Evolutionary conservation across 768 basidiomycete species (phyloP).

Genomic region (Pleurotus pulmonarius): DNA sequence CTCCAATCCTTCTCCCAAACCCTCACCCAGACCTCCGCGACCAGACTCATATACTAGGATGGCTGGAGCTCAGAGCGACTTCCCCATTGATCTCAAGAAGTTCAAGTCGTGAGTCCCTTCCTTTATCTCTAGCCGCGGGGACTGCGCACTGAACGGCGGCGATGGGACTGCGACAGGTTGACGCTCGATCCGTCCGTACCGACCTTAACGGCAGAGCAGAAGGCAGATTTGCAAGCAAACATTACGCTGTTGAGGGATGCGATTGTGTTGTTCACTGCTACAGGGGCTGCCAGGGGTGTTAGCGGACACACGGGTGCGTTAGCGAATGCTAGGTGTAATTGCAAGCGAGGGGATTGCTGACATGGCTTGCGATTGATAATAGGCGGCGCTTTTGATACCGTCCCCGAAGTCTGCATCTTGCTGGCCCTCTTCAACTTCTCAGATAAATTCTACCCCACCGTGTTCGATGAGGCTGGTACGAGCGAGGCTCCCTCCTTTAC

Average conservation of each 20-base stretch:
- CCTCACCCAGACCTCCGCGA: slow-evolving; percentile 12
- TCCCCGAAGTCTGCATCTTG: slow-evolving; percentile 81
- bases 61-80: slow-evolving; percentile 37
- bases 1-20: slow-evolving; percentile 7
- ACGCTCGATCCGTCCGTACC: slow-evolving; percentile 68
- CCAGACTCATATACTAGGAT: slow-evolving; percentile 24
- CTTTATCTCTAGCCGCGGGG: neutral
- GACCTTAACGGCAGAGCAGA: slow-evolving; percentile 61
- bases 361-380: slow-evolving; percentile 1
- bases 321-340: neutral
- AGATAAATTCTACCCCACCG: slow-evolving; percentile 60
- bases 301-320: slow-evolving; percentile 76
- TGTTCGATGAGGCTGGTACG: slow-evolving; percentile 82
- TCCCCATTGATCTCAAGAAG: slow-evolving; percentile 76
- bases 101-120: slow-evolving; percentile 59
- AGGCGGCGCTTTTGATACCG: slow-evolving; percentile 72
- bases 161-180: slow-evolving; percentile 41
- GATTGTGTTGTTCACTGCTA: slow-evolving; percentile 83
- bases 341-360: neutral
- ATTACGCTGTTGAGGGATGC: slow-evolving; percentile 82
- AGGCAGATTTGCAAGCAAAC: slow-evolving; percentile 54
- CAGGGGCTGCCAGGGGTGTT: slow-evolving; percentile 81
- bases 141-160: neutral
- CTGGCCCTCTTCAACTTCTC: slow-evolving; percentile 67
- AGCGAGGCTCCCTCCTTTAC: neutral